Percentiles rank a stretch among this genome's conserved stretches.
Evolutionary conservation across 768 basidiomycete genomes (phyloP).

Genomic region (Podaxis rugospora): DNA sequence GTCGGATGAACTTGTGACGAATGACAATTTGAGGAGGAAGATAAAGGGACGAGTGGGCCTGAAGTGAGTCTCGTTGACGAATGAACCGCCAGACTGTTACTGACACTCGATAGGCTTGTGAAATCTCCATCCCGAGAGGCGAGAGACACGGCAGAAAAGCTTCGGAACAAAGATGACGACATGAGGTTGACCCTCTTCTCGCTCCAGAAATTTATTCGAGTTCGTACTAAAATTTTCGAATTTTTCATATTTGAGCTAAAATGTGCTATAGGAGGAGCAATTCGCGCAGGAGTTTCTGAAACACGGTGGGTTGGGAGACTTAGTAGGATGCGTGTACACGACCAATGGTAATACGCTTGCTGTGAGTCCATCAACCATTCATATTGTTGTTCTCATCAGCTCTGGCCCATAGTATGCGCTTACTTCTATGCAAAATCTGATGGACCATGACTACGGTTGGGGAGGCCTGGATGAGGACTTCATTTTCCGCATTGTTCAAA

Average conservation of each 20-base stretch:
- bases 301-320: slow-evolving; percentile 63
- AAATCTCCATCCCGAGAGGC: slow-evolving; percentile 80
- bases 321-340: slow-evolving; percentile 64
- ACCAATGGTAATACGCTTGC: slow-evolving; percentile 83
- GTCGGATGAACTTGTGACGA: slow-evolving; percentile 78
- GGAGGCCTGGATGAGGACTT: slow-evolving; percentile 65
- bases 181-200: slow-evolving; percentile 70
- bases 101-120: slow-evolving; percentile 51
- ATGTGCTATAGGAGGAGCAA: slow-evolving; percentile 61
- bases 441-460: slow-evolving; percentile 88
- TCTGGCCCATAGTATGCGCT: slow-evolving; percentile 65
- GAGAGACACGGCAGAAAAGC: slow-evolving; percentile 67
- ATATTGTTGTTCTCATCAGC: slow-evolving; percentile 6
- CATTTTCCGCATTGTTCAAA: slow-evolving; percentile 73
- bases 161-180: slow-evolving; percentile 53
- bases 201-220: slow-evolving; percentile 76
- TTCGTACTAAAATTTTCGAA: slow-evolving; percentile 19
- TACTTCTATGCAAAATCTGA: slow-evolving; percentile 80
- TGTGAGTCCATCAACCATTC: slow-evolving; percentile 37
- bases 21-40: slow-evolving; percentile 80
- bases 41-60: slow-evolving; percentile 75
- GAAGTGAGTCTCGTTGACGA: slow-evolving; percentile 47
- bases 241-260: not conserved
- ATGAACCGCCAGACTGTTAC: not conserved
- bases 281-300: slow-evolving; percentile 78